Evolutionary conservation across 192 early-diverging fungal genomes (phyloP), one percentile per base, ranked within the genome.

Genomic region (Chytriomyces confervae): DNA sequence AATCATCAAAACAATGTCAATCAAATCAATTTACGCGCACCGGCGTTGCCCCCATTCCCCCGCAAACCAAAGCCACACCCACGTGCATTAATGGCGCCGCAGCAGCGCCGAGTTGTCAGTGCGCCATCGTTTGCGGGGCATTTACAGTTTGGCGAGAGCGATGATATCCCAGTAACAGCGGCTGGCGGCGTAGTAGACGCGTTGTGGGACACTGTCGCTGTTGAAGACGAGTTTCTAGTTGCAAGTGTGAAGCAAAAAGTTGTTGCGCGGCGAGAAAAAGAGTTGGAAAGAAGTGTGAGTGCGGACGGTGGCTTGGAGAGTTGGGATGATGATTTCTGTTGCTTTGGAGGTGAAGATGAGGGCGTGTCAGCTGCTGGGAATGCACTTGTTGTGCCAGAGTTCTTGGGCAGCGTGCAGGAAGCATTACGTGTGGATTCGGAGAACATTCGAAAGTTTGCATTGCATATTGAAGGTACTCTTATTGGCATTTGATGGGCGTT

Each of bases 291-390:
- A 62, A 74, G 72, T 50, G 70, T 53, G 72, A 65, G 53, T 24
- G 73, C 66, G 44, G 50, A 79, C 2, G 77, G 46, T 13, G 77
- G 77, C 45, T 50, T 69, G 65, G 83, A 84, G 70, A 84, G 80
- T 65, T 84, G 83, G 83, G 83, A 84, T 70, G 83, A 81, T 71
- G 83, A 84, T 68, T 84, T 84, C 69, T 57, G 53, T 57, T 57
- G 53, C 53, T 69, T 78, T 23, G 9, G 57, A 0, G 77, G 49
- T 23, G 69, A 67, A 8, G 70, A 75, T 29, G 49, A 23, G 49
- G 63, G 29, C 3, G 53, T 51, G 16, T 0, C 9, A 8, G 64
- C n/a, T 47, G 13, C 36, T 9, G 50, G 48, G 29, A 9, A 77
- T 72, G 43, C 24, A 51, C 57, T 84, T 50, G 47, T 48, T n/a